Base-by-base conservation (phyloP, 352 stramenopile species). In the Aphanomyces stellatus region DNA sequence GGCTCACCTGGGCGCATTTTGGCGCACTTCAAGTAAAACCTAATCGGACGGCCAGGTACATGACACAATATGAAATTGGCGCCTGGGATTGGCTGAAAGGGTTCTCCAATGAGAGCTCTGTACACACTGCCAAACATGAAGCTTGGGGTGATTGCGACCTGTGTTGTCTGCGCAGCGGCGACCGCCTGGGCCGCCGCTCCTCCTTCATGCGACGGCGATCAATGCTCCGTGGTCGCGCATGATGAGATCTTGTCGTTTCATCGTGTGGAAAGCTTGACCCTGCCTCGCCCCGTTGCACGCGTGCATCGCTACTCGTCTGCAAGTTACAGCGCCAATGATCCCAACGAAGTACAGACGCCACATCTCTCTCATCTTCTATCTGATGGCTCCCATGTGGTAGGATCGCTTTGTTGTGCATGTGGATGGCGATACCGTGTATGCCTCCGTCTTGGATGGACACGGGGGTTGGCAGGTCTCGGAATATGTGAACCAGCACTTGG, bases 401-500 rank as follows among this genome's bases (percentile, higher is more conserved):
- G 91, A 98, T 75, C 83, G 92, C 64, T 91, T 85, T 63, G 76
- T 87, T 53, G 81, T 96, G 51, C 77, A 92, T 48, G 71, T 79
- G 10, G 77, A 78, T 4, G 78, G 80, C 24, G 88, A 91, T 46
- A 85, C 93, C 65, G 80, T 96, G 42, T 95, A 93, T 59, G 87
- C 85, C 19, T 78, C 79, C 24, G 92, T 96, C 28, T 82, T 96
- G 53, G 91, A 98, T 70, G 91, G 91, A 2, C 91, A 98, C 67
- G 91, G 92, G 24, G 92, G 92, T 13, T 98, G 92, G 92, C 92
- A 98, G 46, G 90, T 95, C 25, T 90, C 90, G 1, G 91, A 98
- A 69, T 97, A 93, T 51, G 83, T 82, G 11, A 75, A 78, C 33
- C 85, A 86, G 70, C 79, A 79, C 53, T 69, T 96, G 41, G 85